Evolutionary conservation across 116 monocot species (phyloP).

Genomic region (Papilionanthe hybrid): DNA sequence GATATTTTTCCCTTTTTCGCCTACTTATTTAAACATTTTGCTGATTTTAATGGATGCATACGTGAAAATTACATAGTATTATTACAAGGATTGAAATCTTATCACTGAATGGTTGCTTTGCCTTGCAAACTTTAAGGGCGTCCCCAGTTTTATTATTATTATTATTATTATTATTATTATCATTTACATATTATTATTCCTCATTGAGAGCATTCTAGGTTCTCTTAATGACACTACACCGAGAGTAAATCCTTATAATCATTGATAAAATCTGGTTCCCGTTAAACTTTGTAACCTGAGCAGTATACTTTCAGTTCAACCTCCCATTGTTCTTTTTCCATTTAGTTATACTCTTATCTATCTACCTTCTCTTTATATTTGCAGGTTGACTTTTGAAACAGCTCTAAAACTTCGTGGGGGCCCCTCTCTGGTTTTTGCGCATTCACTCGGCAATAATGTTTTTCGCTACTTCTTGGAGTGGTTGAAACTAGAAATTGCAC

Average conservation of each 20-base stretch:
- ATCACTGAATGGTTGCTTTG: no score
- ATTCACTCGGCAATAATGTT: conserved; percentile 96
- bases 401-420: conserved; percentile 87
- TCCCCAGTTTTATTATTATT: no score
- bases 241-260: background rate
- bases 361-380: conserved; percentile 8
- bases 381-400: conserved; percentile 90
- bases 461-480: conserved; percentile 97
- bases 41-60: no score
- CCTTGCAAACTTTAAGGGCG: background rate
- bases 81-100: no score
- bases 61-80: no score
- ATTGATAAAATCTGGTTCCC: background rate
- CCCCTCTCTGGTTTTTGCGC: conserved; percentile 89
- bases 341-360: background rate
- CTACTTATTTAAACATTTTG: no score
- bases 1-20: no score
- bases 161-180: background rate
- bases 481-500: conserved; percentile 95
- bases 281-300: background rate
- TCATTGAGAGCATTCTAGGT: background rate
- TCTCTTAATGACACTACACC: background rate
- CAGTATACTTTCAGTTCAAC: background rate
- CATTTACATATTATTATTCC: background rate
- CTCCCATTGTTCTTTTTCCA: background rate